These are phyloP conservation scores for Tuber aestivum DNA, from an alignment of 495 filamentous ascomycete species.

Conservation along the genomic window DNA sequence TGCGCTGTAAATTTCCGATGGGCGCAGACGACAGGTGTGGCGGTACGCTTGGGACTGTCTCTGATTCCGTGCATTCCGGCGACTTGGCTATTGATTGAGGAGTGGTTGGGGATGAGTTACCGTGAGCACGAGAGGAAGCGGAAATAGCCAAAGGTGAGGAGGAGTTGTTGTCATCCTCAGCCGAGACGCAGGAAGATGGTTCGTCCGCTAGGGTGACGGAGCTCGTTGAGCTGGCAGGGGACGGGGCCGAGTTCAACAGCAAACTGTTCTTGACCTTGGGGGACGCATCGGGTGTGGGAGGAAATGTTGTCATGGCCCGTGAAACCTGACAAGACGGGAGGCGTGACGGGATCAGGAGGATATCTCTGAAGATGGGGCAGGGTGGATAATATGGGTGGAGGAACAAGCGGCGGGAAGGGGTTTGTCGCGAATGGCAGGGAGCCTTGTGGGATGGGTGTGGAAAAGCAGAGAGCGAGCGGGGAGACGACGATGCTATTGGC, in stretches of 20 bases:
- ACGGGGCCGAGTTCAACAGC: slow-evolving; percentile 27
- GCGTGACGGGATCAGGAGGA: background rate
- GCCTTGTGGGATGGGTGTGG: background rate
- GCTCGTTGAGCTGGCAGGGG: slow-evolving; percentile 24
- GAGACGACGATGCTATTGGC: slow-evolving; percentile 4
- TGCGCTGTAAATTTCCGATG: slow-evolving; percentile 10
- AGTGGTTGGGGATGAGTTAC: background rate
- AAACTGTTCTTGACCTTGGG: slow-evolving; percentile 31
- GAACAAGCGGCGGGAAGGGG: background rate
- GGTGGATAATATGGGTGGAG: slow-evolving; percentile 1
- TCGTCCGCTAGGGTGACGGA: slow-evolving; percentile 35
- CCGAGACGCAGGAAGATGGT: slow-evolving; percentile 24
- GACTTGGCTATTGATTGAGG: background rate
- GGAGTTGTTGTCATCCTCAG: slow-evolving; percentile 17
- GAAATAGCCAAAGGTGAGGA: slow-evolving; percentile 2
- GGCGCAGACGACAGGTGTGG: background rate
- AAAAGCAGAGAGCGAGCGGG: background rate
- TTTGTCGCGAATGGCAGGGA: slow-evolving; percentile 3
- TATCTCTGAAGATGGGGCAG: background rate
- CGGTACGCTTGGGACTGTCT: background rate
- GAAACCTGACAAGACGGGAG: background rate
- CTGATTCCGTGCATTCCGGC: background rate
- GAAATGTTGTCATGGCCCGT: slow-evolving; percentile 32
- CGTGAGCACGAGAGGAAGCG: background rate
- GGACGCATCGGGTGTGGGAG: slow-evolving; percentile 36